Base-by-base conservation (phyloP, 169 alveolate species). In the Plasmodium fragile region DNA sequence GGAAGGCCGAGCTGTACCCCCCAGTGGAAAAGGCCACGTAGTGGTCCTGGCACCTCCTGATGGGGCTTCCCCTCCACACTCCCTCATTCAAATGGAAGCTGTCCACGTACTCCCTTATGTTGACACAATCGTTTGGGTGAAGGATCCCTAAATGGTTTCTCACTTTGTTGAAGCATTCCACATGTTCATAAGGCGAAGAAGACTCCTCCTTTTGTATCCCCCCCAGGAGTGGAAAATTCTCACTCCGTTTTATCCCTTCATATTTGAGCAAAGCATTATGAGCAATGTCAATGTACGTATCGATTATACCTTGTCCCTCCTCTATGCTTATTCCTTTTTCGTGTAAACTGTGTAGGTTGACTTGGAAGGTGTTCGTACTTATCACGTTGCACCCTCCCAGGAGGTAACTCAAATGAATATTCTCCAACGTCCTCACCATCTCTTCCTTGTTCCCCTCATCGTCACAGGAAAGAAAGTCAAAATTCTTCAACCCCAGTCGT, bases 11-110 rank as follows among this genome's bases (percentile, higher is more conserved):
- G 39, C 69, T 85, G 70, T 85, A 85, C 6, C 73, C 22, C 0
- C 93, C 93, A n/a, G 77, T 85, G 13, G 93, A 73, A 75, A 85
- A 85, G 22, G 93, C 75, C 49, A 85, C 69, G 53, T 34, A 85
- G 30, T 28, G 7, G 8, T 52, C 34, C 25, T 6, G 25, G 30
- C 65, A 32, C 53, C 78, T 85, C 18, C 72, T 45, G 77, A 41
- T 85, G 65, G 77, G 34, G 6, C 52, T 25, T 6, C 59, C 39
- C 59, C 3, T 18, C 18, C 39, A 25, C n/a, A 13, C n/a, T 11
- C 7, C 41, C 13, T 32, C 36, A 0, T 5, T n/a, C 18, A 73
- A 73, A 18, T 75, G 32, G 28, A 85, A 52, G n/a, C 77, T 69
- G 5, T 41, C 49, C 13, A 83, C 49, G 55, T 85, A 85, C 10